Evolutionary conservation across 1,139 yeast species (phyloP), one percentile per base, ranked within the genome.

Genomic region (Geotrichum carabidarum): DNA sequence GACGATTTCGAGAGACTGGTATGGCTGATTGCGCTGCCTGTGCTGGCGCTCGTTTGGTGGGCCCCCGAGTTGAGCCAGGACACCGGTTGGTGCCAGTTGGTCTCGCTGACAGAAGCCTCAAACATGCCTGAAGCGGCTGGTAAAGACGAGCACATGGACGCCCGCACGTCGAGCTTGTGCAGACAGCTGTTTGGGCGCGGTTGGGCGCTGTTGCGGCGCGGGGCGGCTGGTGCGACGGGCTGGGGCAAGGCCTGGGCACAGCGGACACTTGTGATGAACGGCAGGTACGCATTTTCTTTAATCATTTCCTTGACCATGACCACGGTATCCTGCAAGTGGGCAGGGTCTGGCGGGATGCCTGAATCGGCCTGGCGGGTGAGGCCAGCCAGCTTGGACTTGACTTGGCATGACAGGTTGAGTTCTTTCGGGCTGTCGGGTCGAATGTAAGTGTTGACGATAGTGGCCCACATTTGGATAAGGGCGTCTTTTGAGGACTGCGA

Each of bases 361-460:
- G 35, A 12, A 14, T 12, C 9, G 8, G 31, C 44, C 12, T 42
- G 34, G 8, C 27, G 17, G 3, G 43, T 42, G 15, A 57, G 50
- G 2, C 38, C 32, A 45, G 53, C 55, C 42, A 69, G 60, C 18
- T 53, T 58, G 44, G 60, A 63, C 18, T 69, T 63, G 40, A 65
- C 64, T 17, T 57, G 57, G 41, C 64, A 61, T 2, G 72, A 65
- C 32, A 70, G 58, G 50, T 70, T 70, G 46, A 71, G 60, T 56
- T 71, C 74, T 14, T 68, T 62, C 3, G 68, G 64, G 8, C 71
- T 59, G 48, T 66, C 67, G 6, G 60, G 58, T 32, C 58, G 55
- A 35, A 71, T 60, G 55, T 66, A 71, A 4, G 67, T 61, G 43
- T 60, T 61, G 49, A 70, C 59, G 27, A 71, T 63, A 8, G 63